Base-by-base conservation (phyloP, 2,329 filamentous ascomycete genomes). In the Pochonia chlamydosporia region DNA sequence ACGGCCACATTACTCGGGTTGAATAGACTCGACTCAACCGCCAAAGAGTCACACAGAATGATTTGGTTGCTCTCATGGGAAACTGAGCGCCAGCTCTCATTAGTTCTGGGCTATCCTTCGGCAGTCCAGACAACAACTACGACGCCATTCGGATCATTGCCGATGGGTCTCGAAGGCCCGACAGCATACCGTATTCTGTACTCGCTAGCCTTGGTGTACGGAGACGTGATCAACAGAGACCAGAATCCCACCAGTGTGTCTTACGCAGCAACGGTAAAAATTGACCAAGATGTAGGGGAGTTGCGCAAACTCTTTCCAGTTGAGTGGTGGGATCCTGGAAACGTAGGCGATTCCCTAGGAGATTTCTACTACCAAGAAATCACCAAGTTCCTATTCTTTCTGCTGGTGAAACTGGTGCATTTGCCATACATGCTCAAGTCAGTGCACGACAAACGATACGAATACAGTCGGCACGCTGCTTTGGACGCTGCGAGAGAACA, bases 61-160 rank as follows among this genome's bases (percentile, higher is more conserved):
- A 59, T 59, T 39, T 76, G 72, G 73, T 58, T 61, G 16, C 52
- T 60, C 7, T 51, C 74, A 13, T 66, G 65, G 49, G 58, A 65
- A 20, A 54, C 62, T 2, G 79, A 82, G 51, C 67, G 77, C 25
- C 72, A 73, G 51, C 55, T 78, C 5, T 74, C 74, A 21, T 56
- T 78, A 16, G 62, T 78, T n/a, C 65, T 81, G 3, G 78, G 78
- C 11, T 65, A 81, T 6, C 78, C 78, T 3, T 69, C 68, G 46
- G 64, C 62, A 5, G 36, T 39, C 9, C 36, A 39, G 21, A 23
- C 21, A n/a, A 2, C 36, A 9, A 23, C 36, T n/a, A 1, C 20
- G 18, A 21, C 18, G 10, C 21, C 36, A 18, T 23, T 39, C 18
- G 36, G 18, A 11, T 13, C 8, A 8, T n/a, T 40, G 8, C 36